phyloP scores from a whole-genome alignment of 1,284 basidiomycete genomes.

The Takashimella koratensis region DNA sequence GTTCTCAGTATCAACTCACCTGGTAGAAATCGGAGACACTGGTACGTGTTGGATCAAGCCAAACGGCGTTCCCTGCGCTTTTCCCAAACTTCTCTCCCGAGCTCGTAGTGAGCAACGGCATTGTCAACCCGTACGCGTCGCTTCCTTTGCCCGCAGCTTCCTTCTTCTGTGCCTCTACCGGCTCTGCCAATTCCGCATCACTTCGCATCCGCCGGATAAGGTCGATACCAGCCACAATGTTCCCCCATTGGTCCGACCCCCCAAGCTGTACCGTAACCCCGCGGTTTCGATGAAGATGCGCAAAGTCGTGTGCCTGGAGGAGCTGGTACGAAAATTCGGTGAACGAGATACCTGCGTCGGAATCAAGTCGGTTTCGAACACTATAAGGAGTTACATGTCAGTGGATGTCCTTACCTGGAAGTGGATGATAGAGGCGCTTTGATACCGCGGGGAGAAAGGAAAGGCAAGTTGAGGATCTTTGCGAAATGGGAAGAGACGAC shows the following conservation, averaged over 20 bases:
- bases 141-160: conserved; percentile 12
- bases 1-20: conserved; percentile 60
- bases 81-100: conserved; percentile 96
- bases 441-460: too few relatives aligned
- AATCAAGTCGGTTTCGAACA: conserved; percentile 71
- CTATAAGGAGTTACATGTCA: background rate
- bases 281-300: conserved; percentile 62
- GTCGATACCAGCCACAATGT: conserved; percentile 88
- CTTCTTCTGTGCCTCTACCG: conserved; percentile 8
- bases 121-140: conserved; percentile 77
- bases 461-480: too few relatives aligned
- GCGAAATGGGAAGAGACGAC: too few relatives aligned
- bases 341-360: conserved; percentile 78
- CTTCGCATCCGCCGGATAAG: conserved; percentile 61
- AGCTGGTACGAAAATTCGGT: conserved; percentile 98
- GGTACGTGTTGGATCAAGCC: conserved; percentile 73
- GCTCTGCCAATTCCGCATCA: background rate
- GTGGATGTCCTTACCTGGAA: background rate
- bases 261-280: conserved; percentile 86
- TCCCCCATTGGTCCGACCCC: conserved; percentile 98
- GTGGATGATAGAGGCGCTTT: too few relatives aligned
- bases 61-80: conserved; percentile 91
- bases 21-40: conserved; percentile 89
- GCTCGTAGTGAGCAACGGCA: conserved; percentile 86
- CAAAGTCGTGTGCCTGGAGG: conserved; percentile 94